Conservation (phyloP, 106 monocot genomes). For the Gastrodia elata region DNA sequence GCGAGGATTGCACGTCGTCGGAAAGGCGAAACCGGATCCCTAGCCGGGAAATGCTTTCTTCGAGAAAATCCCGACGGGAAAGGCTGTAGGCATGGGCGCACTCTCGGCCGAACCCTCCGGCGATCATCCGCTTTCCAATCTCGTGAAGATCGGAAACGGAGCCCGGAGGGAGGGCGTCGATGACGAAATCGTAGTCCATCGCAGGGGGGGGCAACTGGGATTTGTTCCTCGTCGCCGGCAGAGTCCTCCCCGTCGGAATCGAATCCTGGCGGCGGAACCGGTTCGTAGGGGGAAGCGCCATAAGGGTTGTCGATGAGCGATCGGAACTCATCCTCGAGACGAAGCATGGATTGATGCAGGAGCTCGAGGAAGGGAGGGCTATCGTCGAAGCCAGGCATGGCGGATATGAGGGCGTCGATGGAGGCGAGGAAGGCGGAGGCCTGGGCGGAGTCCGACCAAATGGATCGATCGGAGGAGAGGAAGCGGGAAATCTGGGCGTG, state of each 20-base stretch:
- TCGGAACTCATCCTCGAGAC: constrained; percentile 78
- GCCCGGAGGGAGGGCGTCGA: constrained; percentile 65
- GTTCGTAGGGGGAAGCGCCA: constrained; percentile 17
- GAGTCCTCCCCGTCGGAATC: constrained; percentile 23
- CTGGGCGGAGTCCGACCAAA: constrained; percentile 69
- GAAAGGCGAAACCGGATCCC: constrained; percentile 32
- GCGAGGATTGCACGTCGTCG: constrained; percentile 25
- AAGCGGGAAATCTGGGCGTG: constrained; percentile 47
- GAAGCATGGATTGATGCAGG: constrained; percentile 52
- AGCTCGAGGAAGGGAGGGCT: constrained; percentile 38
- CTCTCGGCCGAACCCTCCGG: constrained; percentile 51
- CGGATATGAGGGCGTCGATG: constrained; percentile 53
- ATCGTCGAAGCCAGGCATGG: constrained; percentile 21
- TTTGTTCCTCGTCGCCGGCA: constrained; percentile 18
- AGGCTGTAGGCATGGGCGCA: constrained; percentile 37
- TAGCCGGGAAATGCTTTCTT: constrained; percentile 53
- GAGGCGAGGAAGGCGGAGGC: constrained; percentile 57
- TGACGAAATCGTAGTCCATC: constrained; percentile 42
- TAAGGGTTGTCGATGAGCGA: constrained; percentile 42
- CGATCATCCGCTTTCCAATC: constrained; percentile 50
- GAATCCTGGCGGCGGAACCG: constrained; percentile 15
- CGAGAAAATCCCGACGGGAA: constrained; percentile 46
- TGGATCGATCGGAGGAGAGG: constrained; percentile 34
- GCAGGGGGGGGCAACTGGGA: constrained; percentile 56
- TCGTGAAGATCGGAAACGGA: constrained; percentile 43